Evolutionary conservation across 2,329 filamentous ascomycete genomes (phyloP), one percentile per base, ranked within the genome.

Genomic region (Cladosporium sphaerospermum): DNA sequence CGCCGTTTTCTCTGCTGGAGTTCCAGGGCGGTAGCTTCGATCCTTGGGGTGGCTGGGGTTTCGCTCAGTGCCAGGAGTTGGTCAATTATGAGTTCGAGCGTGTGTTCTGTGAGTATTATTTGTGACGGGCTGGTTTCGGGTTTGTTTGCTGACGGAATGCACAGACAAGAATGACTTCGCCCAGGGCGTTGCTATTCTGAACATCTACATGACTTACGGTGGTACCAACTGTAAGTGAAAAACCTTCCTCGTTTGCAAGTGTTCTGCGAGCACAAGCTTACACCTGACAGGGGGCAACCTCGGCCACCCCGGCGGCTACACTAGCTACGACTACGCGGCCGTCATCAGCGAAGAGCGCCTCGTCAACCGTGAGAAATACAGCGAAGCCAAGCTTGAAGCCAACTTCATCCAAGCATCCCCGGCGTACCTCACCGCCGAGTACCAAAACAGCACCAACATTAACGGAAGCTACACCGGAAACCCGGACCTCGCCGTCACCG

Each of bases 351-450:
- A 93, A 63, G 82, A 87, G 40, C 78, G 88, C 19, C 78, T 78
- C 1, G 73, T 92, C 3, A 71, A 76, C 28, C 78, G 86, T 2
- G 86, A 90, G 64, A 92, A 92, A 66, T 92, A 89, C 66, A 84
- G 82, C 40, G 87, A 93, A 66, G 74, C 88, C 23, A 93, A 92
- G 63, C 78, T 92, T 1, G 73, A 88, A 57, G 86, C 81, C 23
- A 86, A 88, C 60, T 92, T 92, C 67, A 68, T 88, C 49, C 84
- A 84, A 60, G 85, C 83, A 0, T 88, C 85, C 0, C 84, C 86
- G 0, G 81, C 79, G 0, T 91, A 88, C 61, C 70, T 89, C 14
- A 78, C 79, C 2, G 79, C 83, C 0, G 74, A 72, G 0, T 78
- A 83, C 1, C 76, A 77, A 9, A 72, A 75, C 59, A 65, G 72